phyloP scores from a whole-genome alignment of 495 filamentous ascomycete genomes.

The Penicillium manginii region DNA sequence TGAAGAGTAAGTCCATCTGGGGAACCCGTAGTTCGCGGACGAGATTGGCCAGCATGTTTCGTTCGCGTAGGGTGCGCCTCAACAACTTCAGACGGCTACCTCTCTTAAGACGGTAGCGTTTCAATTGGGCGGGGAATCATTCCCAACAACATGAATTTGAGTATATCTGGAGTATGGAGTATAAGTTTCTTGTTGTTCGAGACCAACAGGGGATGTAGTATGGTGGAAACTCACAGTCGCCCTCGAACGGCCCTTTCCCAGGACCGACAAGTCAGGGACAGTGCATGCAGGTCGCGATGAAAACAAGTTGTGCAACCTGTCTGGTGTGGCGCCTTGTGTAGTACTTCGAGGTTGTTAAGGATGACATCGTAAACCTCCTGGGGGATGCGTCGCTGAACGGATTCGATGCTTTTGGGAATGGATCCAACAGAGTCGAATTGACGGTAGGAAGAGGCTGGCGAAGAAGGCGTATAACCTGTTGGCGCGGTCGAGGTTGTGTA shows the following conservation, averaged over 20 bases:
- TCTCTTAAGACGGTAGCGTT: conserved; percentile 67
- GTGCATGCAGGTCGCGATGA: conserved; percentile 71
- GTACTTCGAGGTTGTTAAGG: conserved; percentile 49
- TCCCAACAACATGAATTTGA: conserved; percentile 68
- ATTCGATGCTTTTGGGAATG: conserved; percentile 37
- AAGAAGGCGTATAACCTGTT: conserved; percentile 40
- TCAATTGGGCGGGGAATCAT: conserved; percentile 66
- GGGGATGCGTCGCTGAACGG: conserved; percentile 55
- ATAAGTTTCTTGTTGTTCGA: conserved; percentile 14
- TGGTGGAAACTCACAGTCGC: conserved; percentile 57
- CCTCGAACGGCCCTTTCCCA: conserved; percentile 69
- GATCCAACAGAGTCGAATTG: conserved; percentile 44
- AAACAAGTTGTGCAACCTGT: conserved; percentile 73
- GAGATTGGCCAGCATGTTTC: conserved; percentile 68
- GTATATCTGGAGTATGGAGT: conserved; percentile 57
- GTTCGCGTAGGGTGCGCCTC: conserved; percentile 72
- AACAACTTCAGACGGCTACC: conserved; percentile 74
- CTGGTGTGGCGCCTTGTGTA: conserved; percentile 50
- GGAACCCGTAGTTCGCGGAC: conserved; percentile 78
- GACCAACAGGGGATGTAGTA: not conserved
- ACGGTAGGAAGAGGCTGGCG: conserved; percentile 40
- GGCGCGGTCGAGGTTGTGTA: conserved; percentile 45
- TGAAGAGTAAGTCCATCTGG: conserved; percentile 54
- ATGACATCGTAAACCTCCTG: conserved; percentile 62
- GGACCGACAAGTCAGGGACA: conserved; percentile 67